Evolutionary conservation across 768 basidiomycete genomes (phyloP), one percentile per base, ranked within the genome.

Genomic region (Russula dissimulans): DNA sequence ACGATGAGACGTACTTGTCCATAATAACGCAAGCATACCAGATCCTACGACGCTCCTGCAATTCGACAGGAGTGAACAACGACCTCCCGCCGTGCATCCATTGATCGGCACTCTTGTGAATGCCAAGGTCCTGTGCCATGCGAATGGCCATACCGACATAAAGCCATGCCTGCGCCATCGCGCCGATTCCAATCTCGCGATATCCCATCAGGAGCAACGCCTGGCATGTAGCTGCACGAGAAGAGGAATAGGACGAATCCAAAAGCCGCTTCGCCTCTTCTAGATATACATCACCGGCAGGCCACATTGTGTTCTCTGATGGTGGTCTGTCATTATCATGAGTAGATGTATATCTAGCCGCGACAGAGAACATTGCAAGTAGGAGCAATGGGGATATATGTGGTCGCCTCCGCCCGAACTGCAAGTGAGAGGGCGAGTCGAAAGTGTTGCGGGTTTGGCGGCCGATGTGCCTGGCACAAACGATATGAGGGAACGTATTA

Each of bases 41-140:
- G 29, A 89, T 83, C 50, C 87, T 73, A 64, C 84, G 78, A 63
- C 89, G 77, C 70, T 87, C 85, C 65, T 85, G 81, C 60, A 89
- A 73, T 71, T 88, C 85, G 69, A 76, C 75, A 55, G 74, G 72
- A 1, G 75, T 77, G 67, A 91, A 90, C 45, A 91, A 66, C 50
- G 63, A 69, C 38, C 68, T 67, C 0, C 84, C 84, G 56, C 83
- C 76, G 15, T 76, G 81, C 57, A 70, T 80, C 89, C 90, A 92
- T 32, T 84, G 82, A 68, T 91, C 89, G 34, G 91, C 87, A 64
- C 79, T 80, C 39, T 88, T 80, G 67, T 92, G 90, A 80, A 92
- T 81, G 8, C 90, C 90, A 56, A 92, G 71, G 71, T 92, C 90
- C 72, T 91, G 90, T 15, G 90, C 90, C 90, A 94, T 92, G n/a